Evolutionary conservation across 768 basidiomycete genomes (phyloP).

Genomic region (Pisolithus microcarpus): DNA sequence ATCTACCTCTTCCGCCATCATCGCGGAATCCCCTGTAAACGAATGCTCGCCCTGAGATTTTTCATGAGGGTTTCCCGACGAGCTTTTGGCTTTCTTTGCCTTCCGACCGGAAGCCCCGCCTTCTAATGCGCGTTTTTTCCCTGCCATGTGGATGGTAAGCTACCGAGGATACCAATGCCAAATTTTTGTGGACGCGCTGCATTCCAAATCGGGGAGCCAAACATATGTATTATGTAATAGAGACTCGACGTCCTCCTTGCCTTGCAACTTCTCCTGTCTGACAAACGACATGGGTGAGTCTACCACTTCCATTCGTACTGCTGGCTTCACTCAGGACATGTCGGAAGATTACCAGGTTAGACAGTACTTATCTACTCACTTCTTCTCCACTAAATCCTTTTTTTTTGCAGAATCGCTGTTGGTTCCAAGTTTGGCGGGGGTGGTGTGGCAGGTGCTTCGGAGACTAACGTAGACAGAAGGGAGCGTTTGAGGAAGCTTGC

Average conservation of each 20-base stretch:
- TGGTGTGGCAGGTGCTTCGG: slow-evolving; percentile 91
- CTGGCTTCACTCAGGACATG: slow-evolving; percentile 4
- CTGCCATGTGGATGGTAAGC: slow-evolving; percentile 28
- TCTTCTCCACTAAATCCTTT: not conserved
- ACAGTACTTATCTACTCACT: not conserved
- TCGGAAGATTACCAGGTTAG: slow-evolving; percentile 57
- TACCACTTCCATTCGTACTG: slow-evolving; percentile 3
- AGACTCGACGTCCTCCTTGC: not conserved
- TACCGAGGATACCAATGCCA: not conserved
- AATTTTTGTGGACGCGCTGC: not conserved
- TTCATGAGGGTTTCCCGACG: slow-evolving; percentile 20
- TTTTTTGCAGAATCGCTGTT: slow-evolving; percentile 73
- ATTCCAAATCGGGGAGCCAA: not conserved
- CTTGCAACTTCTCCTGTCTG: not conserved
- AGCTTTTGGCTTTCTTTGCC: slow-evolving; percentile 56
- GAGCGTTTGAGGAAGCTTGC: slow-evolving; percentile 94
- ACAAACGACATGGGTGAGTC: slow-evolving; percentile 26
- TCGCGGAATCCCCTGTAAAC: slow-evolving; percentile 29
- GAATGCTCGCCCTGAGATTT: slow-evolving; percentile 20
- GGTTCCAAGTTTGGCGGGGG: slow-evolving; percentile 95
- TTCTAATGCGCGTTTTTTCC: slow-evolving; percentile 58
- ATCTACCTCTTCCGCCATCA: slow-evolving; percentile 67
- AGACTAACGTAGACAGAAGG: slow-evolving; percentile 90
- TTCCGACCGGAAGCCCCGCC: slow-evolving; percentile 42
- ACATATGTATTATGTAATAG: not conserved